Conservation (phyloP, 805 yeast species). For the Kodamaea jinghongensis region DNA sequence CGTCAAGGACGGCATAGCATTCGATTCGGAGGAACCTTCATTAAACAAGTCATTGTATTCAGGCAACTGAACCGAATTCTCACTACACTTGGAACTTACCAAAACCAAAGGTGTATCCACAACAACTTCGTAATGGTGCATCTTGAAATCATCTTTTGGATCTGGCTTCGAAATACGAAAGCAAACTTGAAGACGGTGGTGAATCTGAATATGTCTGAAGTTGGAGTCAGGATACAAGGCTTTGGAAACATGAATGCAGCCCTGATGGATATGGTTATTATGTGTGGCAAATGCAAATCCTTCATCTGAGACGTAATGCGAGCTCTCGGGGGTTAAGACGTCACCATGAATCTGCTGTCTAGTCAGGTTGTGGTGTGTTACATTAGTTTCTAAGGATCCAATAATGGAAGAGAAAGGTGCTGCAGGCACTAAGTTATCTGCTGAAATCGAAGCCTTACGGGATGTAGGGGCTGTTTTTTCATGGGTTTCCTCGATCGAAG, state of each 20-base stretch:
- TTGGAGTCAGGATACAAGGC: constrained; percentile 64
- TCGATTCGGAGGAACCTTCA: constrained; percentile 11
- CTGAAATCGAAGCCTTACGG: constrained; percentile 27
- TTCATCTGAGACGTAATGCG: constrained; percentile 31
- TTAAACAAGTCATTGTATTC: constrained; percentile 30
- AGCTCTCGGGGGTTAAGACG: constrained; percentile 27
- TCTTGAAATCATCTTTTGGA: constrained; percentile 39
- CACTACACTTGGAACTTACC: constrained; percentile 41
- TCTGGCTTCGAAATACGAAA: constrained; percentile 66
- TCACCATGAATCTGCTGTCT: constrained; percentile 10
- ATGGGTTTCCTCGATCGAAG: constrained; percentile 14
- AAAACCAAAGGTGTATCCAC: constrained; percentile 71
- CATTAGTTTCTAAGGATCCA: constrained; percentile 40
- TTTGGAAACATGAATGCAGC: constrained; percentile 32
- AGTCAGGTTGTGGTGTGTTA: constrained; percentile 20
- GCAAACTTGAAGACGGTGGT: constrained; percentile 69
- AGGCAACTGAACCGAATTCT: constrained; percentile 40
- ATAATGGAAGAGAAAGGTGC: constrained; percentile 33
- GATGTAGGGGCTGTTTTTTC: constrained; percentile 16
- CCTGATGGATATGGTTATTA: constrained; percentile 22
- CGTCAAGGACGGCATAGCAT: constrained; percentile 6
- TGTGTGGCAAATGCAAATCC: background rate
- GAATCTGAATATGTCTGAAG: constrained; percentile 58
- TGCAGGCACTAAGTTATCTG: constrained; percentile 1
- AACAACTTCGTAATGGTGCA: constrained; percentile 77